Evolutionary conservation across 176 grass and related monocot genomes (phyloP).

Genomic region (Sorghum bicolor): DNA sequence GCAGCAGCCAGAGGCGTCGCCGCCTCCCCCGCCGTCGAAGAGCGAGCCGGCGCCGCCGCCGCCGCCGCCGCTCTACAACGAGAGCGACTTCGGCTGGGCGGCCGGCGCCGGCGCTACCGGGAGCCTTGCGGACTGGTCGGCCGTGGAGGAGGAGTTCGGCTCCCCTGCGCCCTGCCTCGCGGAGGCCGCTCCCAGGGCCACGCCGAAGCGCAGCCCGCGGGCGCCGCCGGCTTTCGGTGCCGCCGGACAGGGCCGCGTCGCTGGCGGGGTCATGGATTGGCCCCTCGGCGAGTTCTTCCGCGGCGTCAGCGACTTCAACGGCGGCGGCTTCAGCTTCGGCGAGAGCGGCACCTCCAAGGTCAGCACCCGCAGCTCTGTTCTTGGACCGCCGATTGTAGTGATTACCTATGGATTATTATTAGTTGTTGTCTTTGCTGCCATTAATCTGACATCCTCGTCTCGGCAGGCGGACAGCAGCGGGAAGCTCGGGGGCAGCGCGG

Average conservation of each 20-base stretch:
- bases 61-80: background rate
- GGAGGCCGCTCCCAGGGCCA: background rate
- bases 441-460: background rate
- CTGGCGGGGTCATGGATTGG: constrained; percentile 57
- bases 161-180: constrained; percentile 3
- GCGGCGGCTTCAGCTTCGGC: constrained; percentile 49
- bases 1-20: constrained; percentile 22
- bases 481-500: constrained; percentile 67
- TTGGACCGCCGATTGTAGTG: background rate
- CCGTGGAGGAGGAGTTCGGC: constrained; percentile 30
- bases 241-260: constrained; percentile 1
- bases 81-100: constrained; percentile 27
- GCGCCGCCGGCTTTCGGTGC: constrained; percentile 9
- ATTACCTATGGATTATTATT: too few relatives aligned
- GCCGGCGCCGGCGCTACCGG: background rate
- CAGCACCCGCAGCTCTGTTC: background rate
- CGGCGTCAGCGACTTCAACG: constrained; percentile 51
- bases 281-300: constrained; percentile 74
- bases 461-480: constrained; percentile 74
- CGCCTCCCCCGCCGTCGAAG: constrained; percentile 18
- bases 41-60: background rate
- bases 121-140: constrained; percentile 34
- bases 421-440: background rate
- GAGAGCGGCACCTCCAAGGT: constrained; percentile 72
- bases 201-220: constrained; percentile 34